Evolutionary conservation across 129 eudicot genomes (phyloP).

Genomic region (Tagetes patula): DNA sequence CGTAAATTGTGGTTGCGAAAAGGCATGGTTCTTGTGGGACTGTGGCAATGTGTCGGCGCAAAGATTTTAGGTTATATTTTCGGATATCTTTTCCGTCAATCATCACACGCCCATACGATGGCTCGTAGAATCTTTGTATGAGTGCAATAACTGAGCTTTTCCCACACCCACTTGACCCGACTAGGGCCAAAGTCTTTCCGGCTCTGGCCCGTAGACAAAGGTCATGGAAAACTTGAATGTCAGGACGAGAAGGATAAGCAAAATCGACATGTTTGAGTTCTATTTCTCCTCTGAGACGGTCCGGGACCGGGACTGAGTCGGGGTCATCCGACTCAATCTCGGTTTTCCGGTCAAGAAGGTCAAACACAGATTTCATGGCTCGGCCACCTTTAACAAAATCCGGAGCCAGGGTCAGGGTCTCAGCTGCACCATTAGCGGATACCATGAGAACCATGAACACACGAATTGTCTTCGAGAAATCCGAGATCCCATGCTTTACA

Average conservation of each 20-base stretch:
- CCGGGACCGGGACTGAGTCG: conserved; percentile 62
- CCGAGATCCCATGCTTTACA: conserved; percentile 91
- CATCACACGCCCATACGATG: conserved; percentile 73
- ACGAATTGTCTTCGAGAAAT: conserved; percentile 89
- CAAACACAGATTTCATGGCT: conserved; percentile 87
- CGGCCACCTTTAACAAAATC: conserved; percentile 96
- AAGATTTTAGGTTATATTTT: conserved; percentile 70
- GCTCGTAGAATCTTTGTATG: conserved; percentile 79
- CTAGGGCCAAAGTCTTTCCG: conserved; percentile 87
- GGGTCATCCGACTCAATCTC: conserved; percentile 86
- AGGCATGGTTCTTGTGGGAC: conserved; percentile 99
- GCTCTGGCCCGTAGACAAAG: conserved; percentile 78
- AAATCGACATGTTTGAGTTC: conserved; percentile 91
- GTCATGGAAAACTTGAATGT: conserved; percentile 61
- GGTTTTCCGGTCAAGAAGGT: conserved; percentile 84
- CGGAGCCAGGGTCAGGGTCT: conserved; percentile 88
- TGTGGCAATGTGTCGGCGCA: conserved; percentile 67
- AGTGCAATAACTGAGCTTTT: conserved; percentile 93
- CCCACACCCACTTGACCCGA: conserved; percentile 96
- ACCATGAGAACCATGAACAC: conserved; percentile 99
- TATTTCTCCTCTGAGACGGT: conserved; percentile 79
- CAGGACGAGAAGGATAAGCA: conserved; percentile 87
- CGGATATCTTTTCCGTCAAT: conserved; percentile 86
- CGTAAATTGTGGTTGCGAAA: conserved; percentile 79
- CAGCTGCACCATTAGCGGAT: conserved; percentile 98